Evolutionary conservation across 441 rosid species (phyloP).

Genomic region (Isatis lusitanica): DNA sequence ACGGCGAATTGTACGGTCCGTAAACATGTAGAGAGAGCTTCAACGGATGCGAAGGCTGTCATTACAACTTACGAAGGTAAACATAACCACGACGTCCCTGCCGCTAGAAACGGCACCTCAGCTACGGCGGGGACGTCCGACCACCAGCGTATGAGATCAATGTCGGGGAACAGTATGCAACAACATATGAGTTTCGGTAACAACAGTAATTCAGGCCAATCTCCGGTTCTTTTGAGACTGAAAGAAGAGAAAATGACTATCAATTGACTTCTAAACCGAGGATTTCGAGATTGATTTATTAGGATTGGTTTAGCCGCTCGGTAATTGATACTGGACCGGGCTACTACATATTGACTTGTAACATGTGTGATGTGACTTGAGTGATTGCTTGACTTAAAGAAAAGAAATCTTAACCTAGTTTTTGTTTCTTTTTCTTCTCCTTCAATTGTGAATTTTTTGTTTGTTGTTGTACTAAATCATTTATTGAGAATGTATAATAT

Average conservation of each 20-base stretch:
- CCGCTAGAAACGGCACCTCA: conserved; percentile 50
- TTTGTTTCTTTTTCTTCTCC: conserved; percentile 37
- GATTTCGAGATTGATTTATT: background rate
- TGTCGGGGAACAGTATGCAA: conserved; percentile 50
- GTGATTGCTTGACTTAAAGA: conserved; percentile 21
- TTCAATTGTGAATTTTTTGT: conserved; percentile 19
- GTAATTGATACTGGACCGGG: conserved; percentile 20
- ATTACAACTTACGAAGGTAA: conserved; percentile 76
- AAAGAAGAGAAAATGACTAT: conserved; percentile 66
- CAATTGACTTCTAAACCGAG: conserved; percentile 18
- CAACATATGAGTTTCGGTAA: conserved; percentile 53
- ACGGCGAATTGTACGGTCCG: conserved; percentile 58
- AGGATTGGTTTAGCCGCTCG: conserved; percentile 24
- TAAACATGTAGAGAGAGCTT: conserved; percentile 73
- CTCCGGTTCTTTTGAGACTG: conserved; percentile 59
- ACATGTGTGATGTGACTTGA: conserved; percentile 35
- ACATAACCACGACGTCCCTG: conserved; percentile 62
- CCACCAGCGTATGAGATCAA: conserved; percentile 42
- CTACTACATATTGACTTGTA: conserved; percentile 27
- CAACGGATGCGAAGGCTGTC: conserved; percentile 62
- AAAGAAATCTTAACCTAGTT: background rate
- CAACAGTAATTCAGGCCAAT: conserved; percentile 35
- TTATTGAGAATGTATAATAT: conserved; percentile 8
- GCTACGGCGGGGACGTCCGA: conserved; percentile 37
- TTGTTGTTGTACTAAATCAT: background rate